phyloP scores from a whole-genome alignment of 2,329 filamentous ascomycete species.

The Ophiostoma perfectum region DNA sequence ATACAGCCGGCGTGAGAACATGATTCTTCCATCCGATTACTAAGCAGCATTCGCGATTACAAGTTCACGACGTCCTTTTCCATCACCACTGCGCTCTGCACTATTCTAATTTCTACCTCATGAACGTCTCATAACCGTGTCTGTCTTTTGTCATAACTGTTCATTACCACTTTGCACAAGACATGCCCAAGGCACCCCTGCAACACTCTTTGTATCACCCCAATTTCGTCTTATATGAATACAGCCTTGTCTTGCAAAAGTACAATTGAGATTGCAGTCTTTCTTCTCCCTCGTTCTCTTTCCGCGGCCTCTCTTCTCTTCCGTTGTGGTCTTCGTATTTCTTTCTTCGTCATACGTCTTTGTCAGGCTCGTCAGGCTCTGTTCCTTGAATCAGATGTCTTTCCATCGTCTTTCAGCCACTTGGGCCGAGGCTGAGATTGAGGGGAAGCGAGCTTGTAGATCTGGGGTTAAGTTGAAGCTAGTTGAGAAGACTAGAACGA shows the following conservation, averaged over 20 bases:
- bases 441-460: neutral
- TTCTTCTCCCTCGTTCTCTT: neutral
- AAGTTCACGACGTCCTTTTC: no score
- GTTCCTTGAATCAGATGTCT: no score
- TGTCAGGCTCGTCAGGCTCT: neutral
- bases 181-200: neutral
- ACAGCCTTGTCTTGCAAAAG: constrained; percentile 11
- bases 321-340: neutral
- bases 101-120: neutral
- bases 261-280: constrained; percentile 9
- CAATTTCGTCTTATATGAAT: neutral
- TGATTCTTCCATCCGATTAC: no score
- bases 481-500: neutral
- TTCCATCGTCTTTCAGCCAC: neutral
- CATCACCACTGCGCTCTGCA: no score
- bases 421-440: neutral
- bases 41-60: no score
- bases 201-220: constrained; percentile 3
- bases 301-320: neutral
- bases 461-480: neutral
- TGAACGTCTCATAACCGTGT: neutral
- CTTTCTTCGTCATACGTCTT: neutral
- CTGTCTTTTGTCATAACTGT: constrained; percentile 6
- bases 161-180: constrained; percentile 5
- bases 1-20: no score